Evolutionary conservation across 169 alveolate species (phyloP), one percentile per base, ranked within the genome.

Genomic region (Cryptosporidium meleagridis): DNA sequence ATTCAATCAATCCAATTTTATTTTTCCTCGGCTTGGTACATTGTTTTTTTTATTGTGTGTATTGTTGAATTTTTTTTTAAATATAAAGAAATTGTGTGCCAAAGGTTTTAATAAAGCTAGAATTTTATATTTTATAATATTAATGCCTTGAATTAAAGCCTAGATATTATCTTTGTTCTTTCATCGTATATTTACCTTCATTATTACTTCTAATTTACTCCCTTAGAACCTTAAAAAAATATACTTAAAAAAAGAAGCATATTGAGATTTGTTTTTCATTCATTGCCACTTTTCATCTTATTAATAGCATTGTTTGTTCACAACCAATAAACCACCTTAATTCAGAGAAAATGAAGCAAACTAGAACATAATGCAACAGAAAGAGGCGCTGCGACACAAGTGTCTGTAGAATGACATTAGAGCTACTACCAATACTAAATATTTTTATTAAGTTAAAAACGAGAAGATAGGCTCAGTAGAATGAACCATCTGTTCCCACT

Each of bases 31-130:
- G 35, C 23, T 23, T 21, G 67, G 67, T 55, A 39, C 67, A 55
- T 55, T 55, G 6, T 55, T 21, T 55, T 55, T 55, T 23, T 55
- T 55, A n/a, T 26, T 55, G 67, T 55, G 67, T 55, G 67, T 55
- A 55, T 23, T 55, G 8, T 55, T 26, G 7, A 55, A 3, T 21
- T 26, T 55, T 53, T 14, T 55, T 53, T 53, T 18, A 55, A 55
- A 26, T 26, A 21, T 14, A 48, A 3, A 14, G 55, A 48, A 48
- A 48, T 48, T 55, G 67, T 55, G 67, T 55, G 67, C 67, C 67
- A 26, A 55, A 55, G 18, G 7, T 23, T 55, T 9, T n/a, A 55
- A n/a, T n/a, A n/a, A 9, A 21, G 8, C 9, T 21, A n/a, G 9
- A 26, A 55, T 55, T n/a, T 23, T n/a, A 21, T 9, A 55, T 55